Conservation (phyloP, 257 asterid species). For the Cinchona pubescens region DNA sequence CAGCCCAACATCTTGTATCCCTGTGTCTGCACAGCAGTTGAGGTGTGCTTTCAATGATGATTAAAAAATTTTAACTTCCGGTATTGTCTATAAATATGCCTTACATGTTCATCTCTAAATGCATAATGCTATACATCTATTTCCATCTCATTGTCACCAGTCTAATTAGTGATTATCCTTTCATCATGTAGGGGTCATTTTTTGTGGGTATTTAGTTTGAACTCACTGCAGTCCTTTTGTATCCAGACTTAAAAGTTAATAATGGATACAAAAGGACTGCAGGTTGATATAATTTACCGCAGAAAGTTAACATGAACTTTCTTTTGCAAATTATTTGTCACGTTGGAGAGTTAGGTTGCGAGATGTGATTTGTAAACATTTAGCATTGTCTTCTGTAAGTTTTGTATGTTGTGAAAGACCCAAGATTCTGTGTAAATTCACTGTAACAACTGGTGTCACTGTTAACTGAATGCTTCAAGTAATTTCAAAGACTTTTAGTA, state of each 20-base stretch:
- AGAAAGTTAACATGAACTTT: not conserved
- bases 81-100: not conserved
- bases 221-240: no score
- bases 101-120: not conserved
- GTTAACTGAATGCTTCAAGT: not conserved
- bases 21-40: not conserved
- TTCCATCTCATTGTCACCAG: not conserved
- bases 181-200: not conserved
- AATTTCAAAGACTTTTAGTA: no score
- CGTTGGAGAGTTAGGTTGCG: not conserved
- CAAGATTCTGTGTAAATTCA: not conserved
- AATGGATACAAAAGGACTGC: not conserved
- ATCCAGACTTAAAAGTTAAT: not conserved
- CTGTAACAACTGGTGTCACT: not conserved
- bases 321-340: not conserved
- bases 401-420: not conserved
- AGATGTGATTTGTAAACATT: not conserved
- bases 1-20: not conserved
- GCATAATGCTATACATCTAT: not conserved
- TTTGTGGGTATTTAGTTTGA: not conserved
- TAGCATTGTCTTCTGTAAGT: not conserved
- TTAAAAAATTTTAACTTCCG: not conserved
- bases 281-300: not conserved
- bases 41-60: not conserved
- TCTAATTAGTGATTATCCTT: not conserved